Percentiles rank a stretch among this genome's conserved stretches.
Evolutionary conservation across 179 eudicot genomes (phyloP).

Genomic region (Spergularia azorica): DNA sequence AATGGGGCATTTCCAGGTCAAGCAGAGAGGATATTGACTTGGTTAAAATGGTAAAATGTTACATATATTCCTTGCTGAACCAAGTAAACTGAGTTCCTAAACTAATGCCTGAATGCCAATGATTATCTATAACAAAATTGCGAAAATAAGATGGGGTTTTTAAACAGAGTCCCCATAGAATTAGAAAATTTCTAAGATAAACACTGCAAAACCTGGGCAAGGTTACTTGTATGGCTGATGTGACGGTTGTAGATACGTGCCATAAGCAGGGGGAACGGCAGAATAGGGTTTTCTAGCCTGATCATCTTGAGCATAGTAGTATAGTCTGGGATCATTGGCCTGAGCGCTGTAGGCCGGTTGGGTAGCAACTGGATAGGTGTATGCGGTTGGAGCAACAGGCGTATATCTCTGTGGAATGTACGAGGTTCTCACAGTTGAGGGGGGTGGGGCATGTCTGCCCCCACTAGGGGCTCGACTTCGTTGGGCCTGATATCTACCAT

Average conservation of each 20-base stretch:
- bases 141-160: not conserved
- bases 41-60: not conserved
- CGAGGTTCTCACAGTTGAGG: slow-evolving; percentile 24
- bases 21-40: too few species aligned
- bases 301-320: slow-evolving; percentile 41
- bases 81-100: not conserved
- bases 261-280: slow-evolving; percentile 36
- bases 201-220: not conserved
- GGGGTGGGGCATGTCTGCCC: slow-evolving; percentile 38
- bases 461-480: slow-evolving; percentile 36
- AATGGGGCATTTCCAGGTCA: too few species aligned
- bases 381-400: slow-evolving; percentile 32
- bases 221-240: slow-evolving; percentile 40
- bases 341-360: slow-evolving; percentile 41
- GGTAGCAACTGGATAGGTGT: slow-evolving; percentile 33
- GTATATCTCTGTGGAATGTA: slow-evolving; percentile 30
- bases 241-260: slow-evolving; percentile 36
- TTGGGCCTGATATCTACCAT: slow-evolving; percentile 33
- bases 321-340: slow-evolving; percentile 32
- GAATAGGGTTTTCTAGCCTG: slow-evolving; percentile 32
- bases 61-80: not conserved
- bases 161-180: not conserved
- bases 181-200: not conserved
- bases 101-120: not conserved
- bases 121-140: not conserved